Conservation (phyloP, 768 basidiomycete species). For the Porphyrellus cyaneotinctus region DNA sequence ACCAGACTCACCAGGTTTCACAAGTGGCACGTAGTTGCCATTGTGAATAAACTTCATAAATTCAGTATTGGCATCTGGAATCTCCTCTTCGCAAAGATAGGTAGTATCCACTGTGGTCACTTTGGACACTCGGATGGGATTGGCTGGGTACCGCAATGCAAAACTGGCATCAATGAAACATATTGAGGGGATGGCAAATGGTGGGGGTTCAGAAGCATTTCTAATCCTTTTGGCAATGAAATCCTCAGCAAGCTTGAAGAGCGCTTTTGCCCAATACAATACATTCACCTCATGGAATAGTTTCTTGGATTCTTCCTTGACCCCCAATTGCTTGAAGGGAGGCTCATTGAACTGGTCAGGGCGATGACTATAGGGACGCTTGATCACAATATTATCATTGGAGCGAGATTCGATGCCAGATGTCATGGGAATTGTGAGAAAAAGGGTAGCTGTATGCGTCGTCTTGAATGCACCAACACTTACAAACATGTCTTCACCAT, state of each 20-base stretch:
- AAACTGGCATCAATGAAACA: not conserved
- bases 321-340: not conserved
- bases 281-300: not conserved
- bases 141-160: not conserved
- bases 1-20: not conserved
- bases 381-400: not conserved
- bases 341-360: not conserved
- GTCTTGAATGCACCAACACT: not conserved
- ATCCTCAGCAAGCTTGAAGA: not conserved
- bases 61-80: not conserved
- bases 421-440: not conserved
- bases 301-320: not conserved
- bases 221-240: not conserved
- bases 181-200: not conserved
- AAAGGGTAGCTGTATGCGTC: not conserved
- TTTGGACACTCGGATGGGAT: not conserved
- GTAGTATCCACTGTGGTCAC: too few species aligned
- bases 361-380: not conserved
- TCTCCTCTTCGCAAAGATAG: too few species aligned
- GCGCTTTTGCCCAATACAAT: not conserved
- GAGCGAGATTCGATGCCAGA: not conserved
- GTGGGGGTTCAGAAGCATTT: not conserved
- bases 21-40: not conserved
- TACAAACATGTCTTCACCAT: not conserved
- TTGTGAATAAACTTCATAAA: not conserved